Evolutionary conservation across 768 basidiomycete species (phyloP).

Genomic region (Coprinopsis marcescibilis): DNA sequence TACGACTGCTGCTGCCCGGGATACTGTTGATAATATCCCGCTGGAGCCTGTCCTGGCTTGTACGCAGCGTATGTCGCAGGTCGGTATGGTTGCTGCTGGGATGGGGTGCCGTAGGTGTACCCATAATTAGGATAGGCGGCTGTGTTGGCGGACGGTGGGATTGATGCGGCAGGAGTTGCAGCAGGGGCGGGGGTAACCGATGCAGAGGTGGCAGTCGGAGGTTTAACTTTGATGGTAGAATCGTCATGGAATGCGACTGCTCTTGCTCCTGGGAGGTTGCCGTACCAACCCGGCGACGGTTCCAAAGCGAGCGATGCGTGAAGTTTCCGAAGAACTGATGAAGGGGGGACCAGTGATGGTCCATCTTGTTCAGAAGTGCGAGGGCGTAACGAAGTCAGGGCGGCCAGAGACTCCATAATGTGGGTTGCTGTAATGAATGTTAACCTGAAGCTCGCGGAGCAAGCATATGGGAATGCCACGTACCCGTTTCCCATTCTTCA

Average conservation of each 20-base stretch:
- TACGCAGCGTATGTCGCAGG: conserved; percentile 29
- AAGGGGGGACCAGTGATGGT: conserved; percentile 53
- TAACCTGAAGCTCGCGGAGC: conserved; percentile 14
- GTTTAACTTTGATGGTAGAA: conserved; percentile 59
- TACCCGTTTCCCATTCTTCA: conserved; percentile 83
- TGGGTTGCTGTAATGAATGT: conserved; percentile 49
- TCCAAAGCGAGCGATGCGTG: conserved; percentile 62
- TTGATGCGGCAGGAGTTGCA: conserved; percentile 19
- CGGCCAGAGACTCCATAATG: conserved; percentile 62
- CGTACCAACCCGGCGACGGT: conserved; percentile 64
- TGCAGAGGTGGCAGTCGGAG: conserved; percentile 26
- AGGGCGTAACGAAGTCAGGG: conserved; percentile 69
- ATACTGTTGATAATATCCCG: conserved; percentile 28
- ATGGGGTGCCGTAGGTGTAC: conserved; percentile 31
- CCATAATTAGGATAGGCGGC: conserved; percentile 26
- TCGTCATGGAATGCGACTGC: conserved; percentile 67
- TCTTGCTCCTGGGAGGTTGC: conserved; percentile 56
- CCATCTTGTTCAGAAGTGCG: conserved; percentile 36
- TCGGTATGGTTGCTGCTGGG: conserved; percentile 22
- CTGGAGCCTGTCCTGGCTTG: conserved; percentile 26
- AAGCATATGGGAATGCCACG: conserved; percentile 20
- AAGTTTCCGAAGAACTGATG: conserved; percentile 61
- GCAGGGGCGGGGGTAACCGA: conserved; percentile 23
- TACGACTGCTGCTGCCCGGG: conserved; percentile 26
- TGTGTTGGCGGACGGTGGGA: conserved; percentile 20